Base-by-base conservation (phyloP, 805 yeast species). In the Kazachstania africana region DNA sequence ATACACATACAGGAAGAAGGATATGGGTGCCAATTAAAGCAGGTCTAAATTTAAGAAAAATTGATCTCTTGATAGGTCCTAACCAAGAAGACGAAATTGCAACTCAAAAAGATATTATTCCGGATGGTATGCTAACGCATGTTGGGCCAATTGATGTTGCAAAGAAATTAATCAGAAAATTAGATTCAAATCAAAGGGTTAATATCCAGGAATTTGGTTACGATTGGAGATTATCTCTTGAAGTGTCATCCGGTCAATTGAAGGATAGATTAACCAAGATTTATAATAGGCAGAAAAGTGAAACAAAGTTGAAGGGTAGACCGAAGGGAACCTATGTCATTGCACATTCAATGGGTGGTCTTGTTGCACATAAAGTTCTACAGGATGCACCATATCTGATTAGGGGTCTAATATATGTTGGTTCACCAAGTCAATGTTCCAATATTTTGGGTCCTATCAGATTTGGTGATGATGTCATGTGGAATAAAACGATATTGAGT, bases 261-360 rank as follows among this genome's bases (percentile, higher is more conserved):
- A 57, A 55, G 21, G 54, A 63, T n/a, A 47, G 61, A 5, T 57
- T 83, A 17, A 50, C 58, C 14, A 30, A 45, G n/a, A 63, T 68
- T 28, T 50, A 61, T 8, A 45, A 55, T 16, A 44, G 47, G 35
- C 45, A 69, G 68, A 34, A 35, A 25, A 33, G 17, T 9, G 31
- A 39, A 10, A 26, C 36, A 12, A 29, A 19, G 15, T 28, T 28
- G 12, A 36, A 24, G 0, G 36, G 36, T 16, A 26, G 29, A 15
- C 72, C 72, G 12, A 68, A 68, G 37, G 84, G 81, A 9, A 67
- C 76, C 0, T 57, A 78, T 16, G 72, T 87, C 1, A 72, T 87
- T 32, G 91, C 91, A 0, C 96, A 87, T 53, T 84, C 95, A 0
- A 85, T 87, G 95, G 96, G 96, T 32, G 96, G 96, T 0, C 50